Evolutionary conservation across 1,284 basidiomycete genomes (phyloP).

Genomic region (Ganoderma resinaceum): DNA sequence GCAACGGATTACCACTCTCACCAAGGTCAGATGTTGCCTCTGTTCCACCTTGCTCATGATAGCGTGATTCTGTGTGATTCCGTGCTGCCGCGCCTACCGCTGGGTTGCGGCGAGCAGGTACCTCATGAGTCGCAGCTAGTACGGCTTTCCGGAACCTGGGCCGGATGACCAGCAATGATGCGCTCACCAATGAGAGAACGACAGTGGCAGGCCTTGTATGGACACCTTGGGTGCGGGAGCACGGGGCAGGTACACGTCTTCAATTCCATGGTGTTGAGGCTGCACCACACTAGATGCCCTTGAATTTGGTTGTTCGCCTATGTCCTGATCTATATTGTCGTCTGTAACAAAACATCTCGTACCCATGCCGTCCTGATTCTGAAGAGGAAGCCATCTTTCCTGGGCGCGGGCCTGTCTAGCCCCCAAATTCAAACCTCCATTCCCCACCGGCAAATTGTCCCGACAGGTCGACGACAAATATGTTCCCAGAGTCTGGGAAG

Average conservation of each 20-base stretch:
- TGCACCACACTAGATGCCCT: not conserved
- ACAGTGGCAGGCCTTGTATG: not conserved
- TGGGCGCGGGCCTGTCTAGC: slow-evolving; percentile 30
- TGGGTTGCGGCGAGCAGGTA: not conserved
- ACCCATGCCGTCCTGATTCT: slow-evolving; percentile 15
- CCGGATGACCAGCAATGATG: not conserved
- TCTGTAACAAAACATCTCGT: slow-evolving; percentile 2
- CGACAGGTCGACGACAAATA: slow-evolving; percentile 67
- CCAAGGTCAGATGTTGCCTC: not conserved
- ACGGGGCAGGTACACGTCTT: not conserved
- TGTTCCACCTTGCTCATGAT: not conserved
- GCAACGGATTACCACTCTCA: not conserved
- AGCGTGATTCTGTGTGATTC: not conserved
- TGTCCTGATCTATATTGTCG: not conserved
- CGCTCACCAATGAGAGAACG: not conserved
- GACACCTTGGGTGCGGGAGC: not conserved
- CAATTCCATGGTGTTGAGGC: not conserved
- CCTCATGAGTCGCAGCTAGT: not conserved
- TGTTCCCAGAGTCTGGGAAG: slow-evolving; percentile 69
- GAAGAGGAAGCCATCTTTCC: slow-evolving; percentile 13
- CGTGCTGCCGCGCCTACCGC: not conserved
- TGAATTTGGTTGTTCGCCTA: not conserved
- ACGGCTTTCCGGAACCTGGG: not conserved
- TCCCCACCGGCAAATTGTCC: slow-evolving; percentile 55
- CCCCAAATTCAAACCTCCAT: slow-evolving; percentile 48